Base-by-base conservation (phyloP, 139 green algal genomes). In the Micractinium sp. region DNA sequence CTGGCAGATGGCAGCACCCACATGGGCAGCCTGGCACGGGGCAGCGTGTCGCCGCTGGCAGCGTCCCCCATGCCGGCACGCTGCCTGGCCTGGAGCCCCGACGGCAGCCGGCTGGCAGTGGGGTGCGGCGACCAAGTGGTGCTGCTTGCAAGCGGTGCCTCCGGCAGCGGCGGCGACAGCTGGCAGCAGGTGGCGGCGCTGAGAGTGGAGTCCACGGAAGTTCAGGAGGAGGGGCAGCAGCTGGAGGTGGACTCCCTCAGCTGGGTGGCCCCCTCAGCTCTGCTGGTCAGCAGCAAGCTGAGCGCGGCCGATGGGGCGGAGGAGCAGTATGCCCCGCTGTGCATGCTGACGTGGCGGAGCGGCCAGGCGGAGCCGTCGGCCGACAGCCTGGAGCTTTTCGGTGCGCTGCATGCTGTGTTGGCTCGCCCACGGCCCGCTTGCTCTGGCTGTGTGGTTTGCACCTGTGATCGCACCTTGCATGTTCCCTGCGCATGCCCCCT, bases 21-120 rank as follows among this genome's bases (percentile, higher is more conserved):
- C 41, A 63, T 86, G 63, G 88, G n/a, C n/a, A 31, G 73, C 69
- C n/a, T 87, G 27, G 75, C 76, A 14, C 13, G 25, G 4, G 63
- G 53, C 27, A n/a, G 16, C 35, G 29, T 38, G 31, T n/a, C n/a
- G 9, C n/a, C 41, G 20, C 85, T 82, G 41, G 85, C 85, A 29
- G 71, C 71, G 3, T 31, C n/a, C 31, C 38, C 71, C 39, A 69
- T 35, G 66, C 63, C 53, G 83, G 66, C 33, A 53, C n/a, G 63
- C 63, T 31, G 85, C 76, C 36, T 87, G 22, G 74, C 85, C 4
- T 92, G 89, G 89, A 88, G 85, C 63, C 77, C 89, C n/a, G 86
- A 91, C 29, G 89, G 89, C 31, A 18, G 19, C n/a, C 60, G 66
- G 75, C 81, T 92, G 60, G 89, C 78, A 20, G 60, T 92, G 29